phyloP scores from a whole-genome alignment of 2,329 filamentous ascomycete genomes.

The Fusarium palustre region DNA sequence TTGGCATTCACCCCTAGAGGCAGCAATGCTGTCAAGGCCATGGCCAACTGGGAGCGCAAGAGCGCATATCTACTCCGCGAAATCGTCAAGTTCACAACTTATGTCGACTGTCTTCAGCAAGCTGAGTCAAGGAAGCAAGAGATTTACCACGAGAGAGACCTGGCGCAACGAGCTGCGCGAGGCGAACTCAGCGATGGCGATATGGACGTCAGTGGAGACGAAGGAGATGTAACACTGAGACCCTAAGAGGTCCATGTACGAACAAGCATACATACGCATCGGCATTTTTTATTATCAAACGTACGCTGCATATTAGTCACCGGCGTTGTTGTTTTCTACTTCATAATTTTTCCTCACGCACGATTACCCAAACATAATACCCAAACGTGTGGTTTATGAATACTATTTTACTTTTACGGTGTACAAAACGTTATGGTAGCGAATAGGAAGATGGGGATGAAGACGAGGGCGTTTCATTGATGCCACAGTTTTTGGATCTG shows the following conservation, averaged over 20 bases:
- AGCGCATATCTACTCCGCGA: conserved; percentile 90
- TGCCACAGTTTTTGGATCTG: conserved; percentile 27
- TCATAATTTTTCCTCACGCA: conserved; percentile 16
- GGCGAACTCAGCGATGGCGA: conserved; percentile 60
- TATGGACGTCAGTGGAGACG: conserved; percentile 50
- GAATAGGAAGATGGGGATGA: conserved; percentile 6
- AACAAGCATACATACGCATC: conserved; percentile 23
- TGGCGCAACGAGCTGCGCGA: conserved; percentile 61
- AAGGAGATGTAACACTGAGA: conserved; percentile 52
- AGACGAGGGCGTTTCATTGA: conserved; percentile 22
- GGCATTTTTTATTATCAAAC: conserved; percentile 10
- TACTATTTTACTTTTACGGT: conserved; percentile 39
- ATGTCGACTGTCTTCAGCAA: conserved; percentile 84
- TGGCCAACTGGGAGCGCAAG: conserved; percentile 98
- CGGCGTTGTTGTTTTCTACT: conserved; percentile 22
- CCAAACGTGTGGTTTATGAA: conserved; percentile 37
- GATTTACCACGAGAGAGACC: conserved; percentile 73
- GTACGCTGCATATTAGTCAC: conserved; percentile 25
- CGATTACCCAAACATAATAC: conserved; percentile 40
- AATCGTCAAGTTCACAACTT: conserved; percentile 96
- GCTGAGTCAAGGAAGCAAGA: conserved; percentile 77
- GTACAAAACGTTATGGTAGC: conserved; percentile 36
- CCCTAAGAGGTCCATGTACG: conserved; percentile 44
- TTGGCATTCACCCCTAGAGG: conserved; percentile 89
- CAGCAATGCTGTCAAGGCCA: conserved; percentile 82